Base-by-base conservation (phyloP, 2,329 filamentous ascomycete species). In the Didymella segeticola region DNA sequence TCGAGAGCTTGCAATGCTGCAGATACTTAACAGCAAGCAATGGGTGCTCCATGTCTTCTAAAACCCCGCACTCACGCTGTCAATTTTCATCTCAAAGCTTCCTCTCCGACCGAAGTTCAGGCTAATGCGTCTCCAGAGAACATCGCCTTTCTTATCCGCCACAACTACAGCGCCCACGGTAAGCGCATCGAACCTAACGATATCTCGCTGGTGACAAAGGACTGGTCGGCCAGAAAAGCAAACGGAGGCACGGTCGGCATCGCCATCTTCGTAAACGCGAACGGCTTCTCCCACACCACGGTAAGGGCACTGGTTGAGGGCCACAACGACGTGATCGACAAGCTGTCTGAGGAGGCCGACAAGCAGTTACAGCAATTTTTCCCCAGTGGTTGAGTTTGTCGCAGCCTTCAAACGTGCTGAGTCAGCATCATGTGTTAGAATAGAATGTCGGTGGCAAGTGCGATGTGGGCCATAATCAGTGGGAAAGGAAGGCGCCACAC, bases 71-170 rank as follows among this genome's bases (percentile, higher is more conserved):
- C n/a, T n/a, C n/a, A n/a, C n/a, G n/a, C n/a, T n/a, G n/a, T n/a
- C n/a, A n/a, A n/a, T n/a, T n/a, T n/a, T n/a, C n/a, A n/a, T n/a
- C n/a, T n/a, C n/a, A n/a, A n/a, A n/a, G n/a, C n/a, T n/a, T n/a
- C n/a, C n/a, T n/a, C n/a, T n/a, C n/a, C n/a, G n/a, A n/a, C 2
- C 2, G 4, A 15, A 5, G 12, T 19, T 34, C 26, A 46, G 11
- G 19, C 27, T 34, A 17, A 31, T 7, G 6, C 22, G 6, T 11
- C 15, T 10, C 9, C 7, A 56, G 58, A 51, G 19, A 60, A 60
- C 15, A 33, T 60, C 20, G 55, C 55, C 14, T 58, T 60, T 22
- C 38, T 60, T 19, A 47, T 60, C 45, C 48, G 58, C 26, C 56
- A 56, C 45, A 45, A 52, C 17, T 57, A 57, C 20, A 36, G 41